These are phyloP conservation scores for Monosporozyma servazzii DNA, from an alignment of 805 yeast genomes.

Conservation along the genomic window DNA sequence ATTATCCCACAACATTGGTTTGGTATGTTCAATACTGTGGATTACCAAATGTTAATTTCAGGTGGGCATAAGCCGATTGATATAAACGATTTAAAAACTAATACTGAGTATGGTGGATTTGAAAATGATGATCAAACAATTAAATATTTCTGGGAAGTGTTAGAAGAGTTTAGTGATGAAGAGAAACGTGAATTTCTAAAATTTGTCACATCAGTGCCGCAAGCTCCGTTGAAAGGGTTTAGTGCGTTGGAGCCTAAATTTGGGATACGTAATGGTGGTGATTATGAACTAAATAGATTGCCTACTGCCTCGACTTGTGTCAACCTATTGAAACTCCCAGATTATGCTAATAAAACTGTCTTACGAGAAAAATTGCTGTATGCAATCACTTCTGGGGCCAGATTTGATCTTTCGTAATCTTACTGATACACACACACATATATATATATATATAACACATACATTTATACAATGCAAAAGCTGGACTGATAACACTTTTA, in stretches of 20 bases:
- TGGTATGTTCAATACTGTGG: slow-evolving; percentile 73
- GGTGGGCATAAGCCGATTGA: slow-evolving; percentile 69
- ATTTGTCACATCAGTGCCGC: slow-evolving; percentile 86
- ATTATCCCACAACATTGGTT: slow-evolving; percentile 70
- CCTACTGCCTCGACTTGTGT: slow-evolving; percentile 95
- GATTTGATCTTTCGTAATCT: slow-evolving; percentile 72
- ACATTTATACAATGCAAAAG: neutral
- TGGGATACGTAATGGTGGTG: slow-evolving; percentile 66
- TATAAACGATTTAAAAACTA: slow-evolving; percentile 53
- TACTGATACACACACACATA: neutral
- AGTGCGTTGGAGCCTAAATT: slow-evolving; percentile 62
- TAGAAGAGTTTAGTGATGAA: slow-evolving; percentile 54
- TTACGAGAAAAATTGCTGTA: slow-evolving; percentile 60
- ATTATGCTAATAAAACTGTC: slow-evolving; percentile 52
- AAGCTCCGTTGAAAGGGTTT: slow-evolving; percentile 88
- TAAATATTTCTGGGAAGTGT: slow-evolving; percentile 60
- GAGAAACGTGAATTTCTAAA: slow-evolving; percentile 62
- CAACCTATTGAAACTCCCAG: slow-evolving; percentile 77
- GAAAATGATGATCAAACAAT: slow-evolving; percentile 49
- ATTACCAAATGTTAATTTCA: slow-evolving; percentile 73
- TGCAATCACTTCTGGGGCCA: slow-evolving; percentile 73
- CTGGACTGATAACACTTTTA: too few species aligned
- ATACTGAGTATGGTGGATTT: slow-evolving; percentile 63
- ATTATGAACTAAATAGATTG: slow-evolving; percentile 40
- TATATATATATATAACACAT: neutral